Base-by-base conservation (phyloP, 2,329 filamentous ascomycete genomes). In the Phaeophleospora eucalypticola region DNA sequence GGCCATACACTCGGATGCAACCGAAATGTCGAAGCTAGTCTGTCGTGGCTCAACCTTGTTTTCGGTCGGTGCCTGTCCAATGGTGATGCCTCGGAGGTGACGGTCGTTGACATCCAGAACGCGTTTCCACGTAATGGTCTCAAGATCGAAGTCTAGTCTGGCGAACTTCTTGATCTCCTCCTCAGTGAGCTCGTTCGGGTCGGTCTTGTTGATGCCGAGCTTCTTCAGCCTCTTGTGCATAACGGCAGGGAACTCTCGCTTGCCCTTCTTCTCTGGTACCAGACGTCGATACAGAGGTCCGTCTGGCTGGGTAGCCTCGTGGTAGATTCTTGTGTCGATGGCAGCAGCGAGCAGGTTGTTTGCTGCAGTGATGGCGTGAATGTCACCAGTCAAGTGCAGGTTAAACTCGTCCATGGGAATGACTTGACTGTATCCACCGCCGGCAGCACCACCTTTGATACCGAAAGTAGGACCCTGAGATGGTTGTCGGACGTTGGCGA, bases 341-440 rank as follows among this genome's bases (percentile, higher is more conserved):
- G 93, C 93, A 45, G 93, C 93, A 36, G 93, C 91, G 36, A 98
- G 80, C 48, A 98, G 77, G 71, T 98, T 98, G 79, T 97, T 98
- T 32, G 93, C 93, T 20, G 91, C 91, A 43, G 89, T 89, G 63
- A 98, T 93, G 56, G 93, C 93, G 68, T 98, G 93, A 47, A 98
- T 97, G 67, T 98, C 93, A 62, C 93, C 93, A 45, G 93, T 98
- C 62, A 98, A 74, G 69, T 98, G 93, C 65, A 98, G 76, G 72
- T 98, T 98, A 77, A 98, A 98, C 70, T 98, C 93, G 62, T 98
- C 93, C 93, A 98, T 98, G 49, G 93, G 93, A 61, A 98, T 97
- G 64, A 98, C 93, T 69, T 98, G 93, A 68, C 89, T 95, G 80
- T 97, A 98, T 33, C 93, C 93, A 68, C 93, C 93, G 62, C 93